Conservation (phyloP, 2,329 filamentous ascomycete species). For the Clonostachys rhizophaga region DNA sequence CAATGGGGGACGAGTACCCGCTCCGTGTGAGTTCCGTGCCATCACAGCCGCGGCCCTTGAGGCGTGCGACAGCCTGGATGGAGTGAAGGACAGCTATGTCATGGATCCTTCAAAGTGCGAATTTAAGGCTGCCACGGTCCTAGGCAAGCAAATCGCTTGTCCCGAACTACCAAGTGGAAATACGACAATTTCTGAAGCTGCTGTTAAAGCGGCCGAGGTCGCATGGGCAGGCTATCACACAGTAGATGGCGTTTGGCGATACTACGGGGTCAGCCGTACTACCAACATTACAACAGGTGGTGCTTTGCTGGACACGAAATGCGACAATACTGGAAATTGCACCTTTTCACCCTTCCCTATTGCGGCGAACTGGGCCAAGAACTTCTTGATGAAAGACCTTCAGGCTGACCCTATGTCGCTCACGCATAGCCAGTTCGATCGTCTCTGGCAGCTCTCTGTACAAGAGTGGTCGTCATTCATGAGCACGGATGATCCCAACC, state of each 20-base stretch:
- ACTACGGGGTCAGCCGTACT: neutral
- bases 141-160: neutral
- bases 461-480: constrained; percentile 1
- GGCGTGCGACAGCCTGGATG: constrained; percentile 1
- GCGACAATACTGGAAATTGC: neutral
- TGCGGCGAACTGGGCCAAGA: neutral
- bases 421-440: neutral
- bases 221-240: neutral
- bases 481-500: constrained; percentile 16
- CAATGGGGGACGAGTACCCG: constrained; percentile 5
- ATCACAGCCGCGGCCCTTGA: neutral
- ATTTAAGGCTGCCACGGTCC: neutral
- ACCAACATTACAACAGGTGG: neutral
- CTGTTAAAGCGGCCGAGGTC: neutral
- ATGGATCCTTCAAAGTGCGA: neutral
- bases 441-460: neutral
- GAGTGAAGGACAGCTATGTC: constrained; percentile 1
- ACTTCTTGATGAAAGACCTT: neutral
- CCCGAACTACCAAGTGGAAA: neutral
- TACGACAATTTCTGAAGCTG: neutral
- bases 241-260: neutral
- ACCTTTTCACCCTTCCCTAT: neutral
- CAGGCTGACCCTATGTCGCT: neutral
- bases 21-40: constrained; percentile 2
- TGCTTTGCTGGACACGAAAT: neutral